Evolutionary conservation across 2,329 filamentous ascomycete species (phyloP), one percentile per base, ranked within the genome.

Genomic region (Colletotrichum noveboracense): DNA sequence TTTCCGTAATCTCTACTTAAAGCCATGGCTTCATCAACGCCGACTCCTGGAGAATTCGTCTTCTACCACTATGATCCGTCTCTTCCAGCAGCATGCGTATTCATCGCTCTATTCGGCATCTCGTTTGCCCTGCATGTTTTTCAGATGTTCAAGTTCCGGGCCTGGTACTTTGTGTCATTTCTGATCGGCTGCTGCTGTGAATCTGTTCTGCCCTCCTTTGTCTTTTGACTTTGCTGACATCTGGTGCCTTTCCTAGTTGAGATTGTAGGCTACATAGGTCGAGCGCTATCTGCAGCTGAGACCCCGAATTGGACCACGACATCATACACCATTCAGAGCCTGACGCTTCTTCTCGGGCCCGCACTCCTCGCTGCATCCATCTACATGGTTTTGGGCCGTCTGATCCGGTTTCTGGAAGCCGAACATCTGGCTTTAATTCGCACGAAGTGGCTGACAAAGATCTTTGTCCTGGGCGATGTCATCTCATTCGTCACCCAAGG

Each of bases 391-490:
- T 76, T 80, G 7, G 82, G 83, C 8, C 81, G 83, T 12, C 43
- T 85, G 16, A 81, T 84, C 34, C 75, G 70, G 7, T 78, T 80
- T 18, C 79, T 82, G 7, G 79, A 61, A 55, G 75, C 64, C 34
- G 77, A 79, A 16, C 32, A 70, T 7, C 58, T 65, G 24, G 77
- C 71, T 14, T 10, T 79, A 3, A 71, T 80, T 3, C 75, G 52
- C 4, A 64, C 75, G 0, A 38, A 62, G 5, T 86, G 83, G 82
- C 77, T 89, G 7, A 89, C 87, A 10, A 86, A 85, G 75, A 81
- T 86, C n/a, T 90, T 89, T 65, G 86, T 89, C 9, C 77, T 79
- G 10, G 87, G 87, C 3, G 87, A 89, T 38, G 4, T 38, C 36
- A 38, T 38, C 2, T 38, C 7, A 16, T 38, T 38, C 0, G 7